Evolutionary conservation across 768 basidiomycete species (phyloP).

Genomic region (Mycena rebaudengoi): DNA sequence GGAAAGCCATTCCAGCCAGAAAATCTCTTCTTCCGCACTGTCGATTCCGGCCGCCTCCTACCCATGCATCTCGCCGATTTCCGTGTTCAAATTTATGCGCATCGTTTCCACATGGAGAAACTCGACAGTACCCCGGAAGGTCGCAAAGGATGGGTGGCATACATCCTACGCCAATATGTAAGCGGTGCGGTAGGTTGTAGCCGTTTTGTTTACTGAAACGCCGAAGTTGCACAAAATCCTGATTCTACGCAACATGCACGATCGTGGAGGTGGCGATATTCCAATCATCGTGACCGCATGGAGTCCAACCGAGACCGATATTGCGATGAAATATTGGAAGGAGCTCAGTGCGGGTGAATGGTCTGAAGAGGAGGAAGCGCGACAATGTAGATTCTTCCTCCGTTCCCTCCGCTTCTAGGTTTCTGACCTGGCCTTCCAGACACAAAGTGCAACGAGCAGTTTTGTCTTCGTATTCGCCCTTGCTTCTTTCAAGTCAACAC

Average conservation of each 20-base stretch:
- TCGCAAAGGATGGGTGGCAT: not conserved
- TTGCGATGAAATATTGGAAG: slow-evolving; percentile 35
- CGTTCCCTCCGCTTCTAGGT: too few species aligned
- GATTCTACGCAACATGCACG: slow-evolving; percentile 39
- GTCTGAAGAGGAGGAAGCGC: slow-evolving; percentile 1
- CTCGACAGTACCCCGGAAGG: slow-evolving; percentile 1
- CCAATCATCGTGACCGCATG: slow-evolving; percentile 32
- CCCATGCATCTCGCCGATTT: slow-evolving; percentile 23
- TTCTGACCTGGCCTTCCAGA: too few species aligned
- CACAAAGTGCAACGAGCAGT: not conserved
- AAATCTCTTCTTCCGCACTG: slow-evolving; percentile 22
- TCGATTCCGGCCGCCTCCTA: slow-evolving; percentile 21
- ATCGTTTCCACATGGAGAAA: not conserved
- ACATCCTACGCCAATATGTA: not conserved
- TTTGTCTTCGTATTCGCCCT: slow-evolving; percentile 7
- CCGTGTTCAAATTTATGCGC: slow-evolving; percentile 20
- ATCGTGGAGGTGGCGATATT: slow-evolving; percentile 36
- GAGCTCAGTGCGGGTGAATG: slow-evolving; percentile 22
- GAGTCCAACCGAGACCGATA: slow-evolving; percentile 27
- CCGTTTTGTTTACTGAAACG: not conserved
- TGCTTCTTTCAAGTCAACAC: slow-evolving; percentile 19
- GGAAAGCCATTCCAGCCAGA: slow-evolving; percentile 21
- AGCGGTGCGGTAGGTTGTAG: not conserved
- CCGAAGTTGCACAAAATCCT: slow-evolving; percentile 32
- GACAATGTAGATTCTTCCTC: not conserved